Percentiles rank a stretch among this genome's conserved stretches.
Conservation (phyloP, 78 protist genomes). For the Protostelium mycophagum region DNA sequence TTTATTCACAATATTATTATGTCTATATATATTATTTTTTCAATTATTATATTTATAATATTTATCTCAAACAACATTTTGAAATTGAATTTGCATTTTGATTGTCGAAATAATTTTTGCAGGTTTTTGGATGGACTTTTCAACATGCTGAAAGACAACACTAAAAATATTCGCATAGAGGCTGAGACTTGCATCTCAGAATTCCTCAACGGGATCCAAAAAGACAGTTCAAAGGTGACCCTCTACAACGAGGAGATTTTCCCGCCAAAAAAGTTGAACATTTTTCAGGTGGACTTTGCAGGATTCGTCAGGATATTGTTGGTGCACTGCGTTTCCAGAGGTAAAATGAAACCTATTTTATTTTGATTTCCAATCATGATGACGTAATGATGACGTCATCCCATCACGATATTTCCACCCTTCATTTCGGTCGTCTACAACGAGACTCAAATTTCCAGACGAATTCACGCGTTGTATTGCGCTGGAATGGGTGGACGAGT, state of each 20-base stretch:
- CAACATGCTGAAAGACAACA: conserved; percentile 76
- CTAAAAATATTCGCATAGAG: conserved; percentile 60
- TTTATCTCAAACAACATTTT: no score
- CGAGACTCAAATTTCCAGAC: conserved; percentile 17
- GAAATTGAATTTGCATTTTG: neutral
- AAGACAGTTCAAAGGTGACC: conserved; percentile 30
- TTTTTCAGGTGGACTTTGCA: conserved; percentile 68
- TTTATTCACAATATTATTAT: no score
- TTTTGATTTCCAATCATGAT: neutral
- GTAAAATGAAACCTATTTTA: neutral
- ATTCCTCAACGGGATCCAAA: conserved; percentile 70
- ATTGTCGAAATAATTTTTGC: neutral
- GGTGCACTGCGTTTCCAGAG: conserved; percentile 19
- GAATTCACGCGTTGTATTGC: conserved; percentile 69
- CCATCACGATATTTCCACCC: no score
- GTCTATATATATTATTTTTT: no score
- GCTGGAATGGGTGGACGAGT: conserved; percentile 72
- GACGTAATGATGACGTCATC: no score
- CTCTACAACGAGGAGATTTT: no score
- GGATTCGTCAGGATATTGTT: conserved; percentile 45
- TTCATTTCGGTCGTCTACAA: neutral
- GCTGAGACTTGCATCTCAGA: conserved; percentile 68
- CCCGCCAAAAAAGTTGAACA: no score
- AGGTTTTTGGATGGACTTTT: conserved; percentile 85
- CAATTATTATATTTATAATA: no score